A percentile compares a stretch with the other conserved stretches of the same genome.
Conservation (phyloP, 2,329 filamentous ascomycete species). For the Paracamarosporium sp. region DNA sequence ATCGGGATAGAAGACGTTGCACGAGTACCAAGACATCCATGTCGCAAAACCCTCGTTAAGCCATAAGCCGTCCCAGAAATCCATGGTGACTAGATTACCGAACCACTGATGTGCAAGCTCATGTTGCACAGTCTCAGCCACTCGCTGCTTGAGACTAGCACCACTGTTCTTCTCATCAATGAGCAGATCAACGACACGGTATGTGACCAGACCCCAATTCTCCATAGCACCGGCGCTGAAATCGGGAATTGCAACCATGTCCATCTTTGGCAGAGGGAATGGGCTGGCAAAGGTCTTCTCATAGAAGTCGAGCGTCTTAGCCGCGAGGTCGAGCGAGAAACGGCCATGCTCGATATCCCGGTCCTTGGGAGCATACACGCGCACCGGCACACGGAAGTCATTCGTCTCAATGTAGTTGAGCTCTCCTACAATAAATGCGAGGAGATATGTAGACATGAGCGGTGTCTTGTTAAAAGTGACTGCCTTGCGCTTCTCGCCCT, state of each 20-base stretch:
- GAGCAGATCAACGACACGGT: conserved; percentile 88
- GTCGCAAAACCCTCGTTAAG: conserved; percentile 93
- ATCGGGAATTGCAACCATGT: conserved; percentile 95
- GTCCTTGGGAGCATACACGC: conserved; percentile 92
- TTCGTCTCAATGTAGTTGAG: conserved; percentile 94
- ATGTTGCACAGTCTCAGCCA: conserved; percentile 95
- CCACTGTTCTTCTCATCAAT: conserved; percentile 91
- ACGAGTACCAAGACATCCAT: conserved; percentile 93
- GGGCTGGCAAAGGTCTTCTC: conserved; percentile 90
- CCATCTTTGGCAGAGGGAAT: conserved; percentile 92
- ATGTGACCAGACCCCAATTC: conserved; percentile 97
- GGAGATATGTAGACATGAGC: conserved; percentile 92
- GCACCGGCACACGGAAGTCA: conserved; percentile 86
- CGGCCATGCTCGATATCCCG: conserved; percentile 88
- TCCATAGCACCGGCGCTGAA: conserved; percentile 98
- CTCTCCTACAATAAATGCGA: conserved; percentile 93
- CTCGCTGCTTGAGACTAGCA: conserved; percentile 87
- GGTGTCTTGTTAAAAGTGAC: conserved; percentile 93
- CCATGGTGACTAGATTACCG: conserved; percentile 96
- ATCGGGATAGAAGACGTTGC: conserved; percentile 94
- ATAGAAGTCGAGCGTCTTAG: conserved; percentile 90
- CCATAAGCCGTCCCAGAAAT: conserved; percentile 98
- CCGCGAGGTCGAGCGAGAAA: conserved; percentile 89
- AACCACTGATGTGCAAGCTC: conserved; percentile 99
- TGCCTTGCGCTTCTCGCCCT: conserved; percentile 73